phyloP scores from a whole-genome alignment of 108 stramenopile species.

The Mediolabrus comicus region DNA sequence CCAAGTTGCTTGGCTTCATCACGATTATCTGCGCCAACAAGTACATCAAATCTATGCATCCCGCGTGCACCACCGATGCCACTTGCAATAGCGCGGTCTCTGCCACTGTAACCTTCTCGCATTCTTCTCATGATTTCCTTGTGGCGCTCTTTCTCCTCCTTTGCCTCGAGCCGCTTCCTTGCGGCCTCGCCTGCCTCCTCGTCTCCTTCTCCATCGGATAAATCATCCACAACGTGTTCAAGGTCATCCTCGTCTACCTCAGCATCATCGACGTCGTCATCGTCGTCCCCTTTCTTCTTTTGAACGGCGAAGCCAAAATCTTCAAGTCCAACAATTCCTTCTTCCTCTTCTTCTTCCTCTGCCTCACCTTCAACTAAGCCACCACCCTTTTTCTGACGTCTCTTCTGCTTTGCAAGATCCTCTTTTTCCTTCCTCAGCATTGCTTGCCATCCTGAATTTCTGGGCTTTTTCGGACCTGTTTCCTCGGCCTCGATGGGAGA shows the following conservation, averaged over 20 bases:
- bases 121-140: constrained; percentile 86
- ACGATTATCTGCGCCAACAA: constrained; percentile 87
- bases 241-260: constrained; percentile 75
- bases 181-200: constrained; percentile 79
- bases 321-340: constrained; percentile 85
- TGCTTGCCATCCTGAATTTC: constrained; percentile 76
- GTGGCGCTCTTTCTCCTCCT: constrained; percentile 86
- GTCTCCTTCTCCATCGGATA: constrained; percentile 88
- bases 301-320: constrained; percentile 83
- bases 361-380: constrained; percentile 78
- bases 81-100: constrained; percentile 80
- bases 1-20: constrained; percentile 85
- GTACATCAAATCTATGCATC: constrained; percentile 73
- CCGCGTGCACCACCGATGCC: constrained; percentile 77
- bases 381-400: constrained; percentile 55
- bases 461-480: constrained; percentile 43
- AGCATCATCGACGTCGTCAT: constrained; percentile 59
- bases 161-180: constrained; percentile 50
- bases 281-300: constrained; percentile 75
- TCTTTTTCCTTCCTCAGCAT: constrained; percentile 77
- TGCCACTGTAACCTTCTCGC: constrained; percentile 89
- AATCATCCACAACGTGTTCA: constrained; percentile 85
- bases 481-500: constrained; percentile 1
- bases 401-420: constrained; percentile 51
- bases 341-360: constrained; percentile 92